Conservation (phyloP, 2,329 filamentous ascomycete species). For the Whalleya microplaca region DNA sequence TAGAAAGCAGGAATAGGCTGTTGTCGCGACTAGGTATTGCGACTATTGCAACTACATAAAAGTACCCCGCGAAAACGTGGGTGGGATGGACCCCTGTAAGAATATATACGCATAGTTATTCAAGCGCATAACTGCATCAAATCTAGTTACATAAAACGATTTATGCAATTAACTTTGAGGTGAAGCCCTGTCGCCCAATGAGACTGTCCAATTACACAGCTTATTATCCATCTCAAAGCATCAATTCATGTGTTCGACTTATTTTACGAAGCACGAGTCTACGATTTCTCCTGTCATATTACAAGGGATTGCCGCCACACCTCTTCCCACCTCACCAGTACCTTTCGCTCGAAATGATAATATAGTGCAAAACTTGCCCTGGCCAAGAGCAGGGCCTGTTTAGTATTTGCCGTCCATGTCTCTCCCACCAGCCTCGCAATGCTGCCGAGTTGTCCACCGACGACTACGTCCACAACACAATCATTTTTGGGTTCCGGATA, state of each 20-base stretch:
- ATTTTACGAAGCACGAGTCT: not conserved
- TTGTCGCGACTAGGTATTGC: not conserved
- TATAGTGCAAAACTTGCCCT: slow-evolving; percentile 2
- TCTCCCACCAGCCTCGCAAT: slow-evolving; percentile 48
- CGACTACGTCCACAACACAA: slow-evolving; percentile 45
- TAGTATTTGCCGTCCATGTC: too few relatives aligned
- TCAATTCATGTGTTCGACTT: not conserved
- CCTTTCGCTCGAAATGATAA: not conserved
- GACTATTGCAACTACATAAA: not conserved
- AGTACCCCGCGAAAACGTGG: slow-evolving; percentile 19
- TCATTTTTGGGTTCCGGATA: slow-evolving; percentile 63
- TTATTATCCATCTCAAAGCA: not conserved
- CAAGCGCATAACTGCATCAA: not conserved
- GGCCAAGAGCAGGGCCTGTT: slow-evolving; percentile 10
- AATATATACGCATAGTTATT: not conserved
- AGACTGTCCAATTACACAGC: not conserved
- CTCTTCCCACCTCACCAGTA: not conserved
- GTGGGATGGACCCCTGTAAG: slow-evolving; percentile 28
- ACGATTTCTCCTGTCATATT: not conserved
- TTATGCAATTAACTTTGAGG: not conserved
- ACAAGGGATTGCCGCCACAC: not conserved
- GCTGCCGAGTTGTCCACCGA: slow-evolving; percentile 52
- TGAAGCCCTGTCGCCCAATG: not conserved
- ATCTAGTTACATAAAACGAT: not conserved
- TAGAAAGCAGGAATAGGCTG: not conserved